Evolutionary conservation across 371 early-diverging fungal species (phyloP), one percentile per base, ranked within the genome.

Genomic region (Paraphysoderma sedebokerense): DNA sequence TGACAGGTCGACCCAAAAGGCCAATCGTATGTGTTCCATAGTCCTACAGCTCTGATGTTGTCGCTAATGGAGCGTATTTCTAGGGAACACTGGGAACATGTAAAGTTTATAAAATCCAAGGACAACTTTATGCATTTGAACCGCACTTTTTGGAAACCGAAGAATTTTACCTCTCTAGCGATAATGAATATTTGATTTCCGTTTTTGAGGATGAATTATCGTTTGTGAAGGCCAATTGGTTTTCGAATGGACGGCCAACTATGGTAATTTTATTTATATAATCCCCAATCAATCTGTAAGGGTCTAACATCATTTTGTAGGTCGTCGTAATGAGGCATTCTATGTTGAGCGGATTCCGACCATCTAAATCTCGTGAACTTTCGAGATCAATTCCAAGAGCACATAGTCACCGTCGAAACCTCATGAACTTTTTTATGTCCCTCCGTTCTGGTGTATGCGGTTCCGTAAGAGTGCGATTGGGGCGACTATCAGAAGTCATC

Each of bases 111-210:
- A 74, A 82, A 22, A 79, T 84, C 27, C 77, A 83, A 48, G 90
- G 90, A 0, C 74, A 76, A 5, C 59, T 87, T 13, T 87, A 87
- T 51, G 78, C 82, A 0, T 90, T 90, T 53, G 76, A 83, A 1
- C 90, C 87, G 13, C 77, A 85, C 47, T 90, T 90, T 50, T 81
- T 87, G 82, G 85, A 89, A 59, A 73, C 68, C 35, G 84, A 82
- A 49, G 76, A 83, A 55, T 90, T 85, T 55, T 90, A 87, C 52
- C 71, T 85, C 29, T 79, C 81, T 24, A 72, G 75, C 27, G 90
- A 89, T 58, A 79, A 81, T 26, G 82, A 85, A 51, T 85, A 83
- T 48, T 54, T 80, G 13, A 76, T 85, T 6, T 76, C 79, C 3
- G 58, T 79, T 8, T 74, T 89, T 57, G 84, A 85, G 52, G 78